Percentiles rank a stretch among this genome's conserved stretches.
Evolutionary conservation across 768 basidiomycete species (phyloP).

Genomic region (Tylopilus vinaceipallidus): DNA sequence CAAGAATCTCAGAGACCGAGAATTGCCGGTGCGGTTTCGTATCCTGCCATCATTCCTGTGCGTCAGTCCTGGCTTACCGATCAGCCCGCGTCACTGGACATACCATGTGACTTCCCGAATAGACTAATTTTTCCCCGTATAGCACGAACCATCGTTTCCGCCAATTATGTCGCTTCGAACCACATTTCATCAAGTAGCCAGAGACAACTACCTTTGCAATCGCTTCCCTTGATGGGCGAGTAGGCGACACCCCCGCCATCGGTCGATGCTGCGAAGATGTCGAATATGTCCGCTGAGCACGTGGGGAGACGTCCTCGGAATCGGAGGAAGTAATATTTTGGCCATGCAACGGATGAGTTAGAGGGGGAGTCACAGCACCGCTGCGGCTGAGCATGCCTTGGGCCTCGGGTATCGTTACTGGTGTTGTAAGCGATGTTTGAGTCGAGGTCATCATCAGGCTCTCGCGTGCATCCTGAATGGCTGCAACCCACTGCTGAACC

Average conservation of each 20-base stretch:
- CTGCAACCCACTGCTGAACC: conserved; percentile 78
- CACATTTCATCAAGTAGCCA: conserved; percentile 96
- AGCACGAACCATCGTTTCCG: conserved; percentile 96
- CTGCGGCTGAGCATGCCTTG: conserved; percentile 29
- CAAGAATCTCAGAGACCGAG: conserved; percentile 79
- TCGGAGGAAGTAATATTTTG: conserved; percentile 72
- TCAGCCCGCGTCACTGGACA: conserved; percentile 29
- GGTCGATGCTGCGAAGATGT: conserved; percentile 45
- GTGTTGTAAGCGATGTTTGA: conserved; percentile 49
- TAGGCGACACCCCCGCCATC: conserved; percentile 42
- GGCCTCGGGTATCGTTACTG: conserved; percentile 51
- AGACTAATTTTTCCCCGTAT: conserved; percentile 83
- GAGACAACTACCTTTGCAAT: conserved; percentile 73
- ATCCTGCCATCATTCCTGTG: conserved; percentile 54
- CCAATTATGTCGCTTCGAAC: conserved; percentile 91
- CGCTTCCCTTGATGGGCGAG: conserved; percentile 49
- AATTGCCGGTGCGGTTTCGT: conserved; percentile 86
- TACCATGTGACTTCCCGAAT: conserved; percentile 95
- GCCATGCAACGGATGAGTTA: conserved; percentile 39
- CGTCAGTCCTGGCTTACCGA: conserved; percentile 10
- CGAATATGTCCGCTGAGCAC: conserved; percentile 40
- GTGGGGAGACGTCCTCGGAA: conserved; percentile 67
- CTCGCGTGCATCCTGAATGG: conserved; percentile 75
- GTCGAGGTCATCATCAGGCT: conserved; percentile 62
- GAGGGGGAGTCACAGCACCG: conserved; percentile 44